phyloP scores from a whole-genome alignment of 1,284 basidiomycete species.

The Neonothopanus nambi region DNA sequence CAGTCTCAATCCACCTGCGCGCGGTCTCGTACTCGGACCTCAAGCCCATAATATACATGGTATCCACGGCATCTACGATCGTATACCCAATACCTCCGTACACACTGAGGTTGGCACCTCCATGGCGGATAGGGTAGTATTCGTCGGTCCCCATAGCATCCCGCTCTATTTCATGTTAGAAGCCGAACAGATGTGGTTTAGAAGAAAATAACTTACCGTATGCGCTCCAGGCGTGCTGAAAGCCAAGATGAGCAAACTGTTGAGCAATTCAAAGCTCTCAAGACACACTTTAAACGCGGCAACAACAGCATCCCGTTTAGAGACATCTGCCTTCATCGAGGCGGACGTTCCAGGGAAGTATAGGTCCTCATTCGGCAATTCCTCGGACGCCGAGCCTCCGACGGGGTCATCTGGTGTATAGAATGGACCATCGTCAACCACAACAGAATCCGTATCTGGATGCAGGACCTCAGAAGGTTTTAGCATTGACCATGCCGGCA shows the following conservation, averaged over 20 bases:
- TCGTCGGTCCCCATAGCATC: slow-evolving; percentile 20
- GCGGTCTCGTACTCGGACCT: slow-evolving; percentile 12
- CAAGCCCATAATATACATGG: slow-evolving; percentile 20
- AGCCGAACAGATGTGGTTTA: background rate
- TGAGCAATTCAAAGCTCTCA: background rate
- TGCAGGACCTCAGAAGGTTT: background rate
- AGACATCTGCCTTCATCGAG: slow-evolving; percentile 1
- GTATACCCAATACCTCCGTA: slow-evolving; percentile 18
- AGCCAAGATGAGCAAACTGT: background rate
- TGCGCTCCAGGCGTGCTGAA: slow-evolving; percentile 10
- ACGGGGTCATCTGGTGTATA: background rate
- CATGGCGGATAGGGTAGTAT: slow-evolving; percentile 15
- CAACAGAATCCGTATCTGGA: background rate
- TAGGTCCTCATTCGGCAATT: background rate
- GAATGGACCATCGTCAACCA: background rate
- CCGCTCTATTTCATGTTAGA: slow-evolving; percentile 5
- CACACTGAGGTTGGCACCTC: slow-evolving; percentile 12
- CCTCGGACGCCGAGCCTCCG: background rate
- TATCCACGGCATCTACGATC: slow-evolving; percentile 19
- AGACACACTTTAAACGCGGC: slow-evolving; percentile 7
- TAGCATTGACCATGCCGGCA: background rate
- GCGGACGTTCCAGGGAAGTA: slow-evolving; percentile 2
- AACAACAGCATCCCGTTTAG: slow-evolving; percentile 10
- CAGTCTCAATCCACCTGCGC: slow-evolving; percentile 13
- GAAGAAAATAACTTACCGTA: slow-evolving; percentile 3